Evolutionary conservation across 73 alveolate genomes (phyloP).

Genomic region (Blepharisma japonicum): DNA sequence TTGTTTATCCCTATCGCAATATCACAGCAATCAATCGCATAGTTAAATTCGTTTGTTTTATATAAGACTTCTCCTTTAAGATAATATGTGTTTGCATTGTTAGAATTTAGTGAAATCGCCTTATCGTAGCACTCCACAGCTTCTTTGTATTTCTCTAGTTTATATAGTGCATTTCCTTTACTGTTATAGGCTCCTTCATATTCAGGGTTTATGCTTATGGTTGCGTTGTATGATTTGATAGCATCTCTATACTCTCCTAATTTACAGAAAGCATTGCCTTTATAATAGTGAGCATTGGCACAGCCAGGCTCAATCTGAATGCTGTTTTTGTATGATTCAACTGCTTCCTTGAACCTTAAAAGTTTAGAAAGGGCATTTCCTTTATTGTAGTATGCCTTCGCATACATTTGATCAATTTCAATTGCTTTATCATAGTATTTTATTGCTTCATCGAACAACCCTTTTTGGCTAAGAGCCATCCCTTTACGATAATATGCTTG

Average conservation of each 20-base stretch:
- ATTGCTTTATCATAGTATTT: constrained; percentile 89
- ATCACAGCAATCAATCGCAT: too few relatives aligned
- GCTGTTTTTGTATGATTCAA: too few relatives aligned
- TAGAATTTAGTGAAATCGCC: constrained; percentile 69
- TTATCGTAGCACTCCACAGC: constrained; percentile 89
- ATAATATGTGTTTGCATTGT: constrained; percentile 91
- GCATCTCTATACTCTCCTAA: constrained; percentile 69
- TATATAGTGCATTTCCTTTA: constrained; percentile 96
- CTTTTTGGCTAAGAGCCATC: constrained; percentile 88
- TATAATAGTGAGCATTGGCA: too few relatives aligned
- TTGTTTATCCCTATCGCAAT: too few relatives aligned
- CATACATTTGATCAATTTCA: constrained; percentile 57
- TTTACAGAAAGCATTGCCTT: too few relatives aligned
- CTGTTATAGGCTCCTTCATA: constrained; percentile 78
- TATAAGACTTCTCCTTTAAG: too few relatives aligned
- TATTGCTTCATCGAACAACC: constrained; percentile 88
- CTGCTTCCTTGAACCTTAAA: too few relatives aligned
- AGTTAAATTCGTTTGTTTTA: too few relatives aligned
- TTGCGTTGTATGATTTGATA: constrained; percentile 61
- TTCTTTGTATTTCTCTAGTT: constrained; percentile 85
- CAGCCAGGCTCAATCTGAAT: too few relatives aligned
- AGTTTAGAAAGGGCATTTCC: too few relatives aligned
- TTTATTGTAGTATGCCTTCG: too few relatives aligned
- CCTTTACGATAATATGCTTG: constrained; percentile 97
- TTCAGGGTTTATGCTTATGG: constrained; percentile 61